These are phyloP conservation scores for Strobilomyces confusus DNA, from an alignment of 768 basidiomycete species.

Conservation along the genomic window DNA sequence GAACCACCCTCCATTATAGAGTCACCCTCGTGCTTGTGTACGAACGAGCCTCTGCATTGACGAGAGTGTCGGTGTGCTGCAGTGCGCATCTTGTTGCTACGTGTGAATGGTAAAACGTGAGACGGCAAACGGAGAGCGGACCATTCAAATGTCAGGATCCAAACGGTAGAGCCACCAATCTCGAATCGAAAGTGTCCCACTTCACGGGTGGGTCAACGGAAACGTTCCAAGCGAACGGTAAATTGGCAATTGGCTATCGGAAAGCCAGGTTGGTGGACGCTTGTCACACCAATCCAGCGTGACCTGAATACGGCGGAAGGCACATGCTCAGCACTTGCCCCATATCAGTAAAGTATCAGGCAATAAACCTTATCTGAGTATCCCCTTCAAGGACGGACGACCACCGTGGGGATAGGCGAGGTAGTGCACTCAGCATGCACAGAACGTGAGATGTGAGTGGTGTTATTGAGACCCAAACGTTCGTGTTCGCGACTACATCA, in stretches of 20 bases:
- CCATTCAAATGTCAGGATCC: conserved; percentile 2
- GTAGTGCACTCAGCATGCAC: conserved; percentile 10
- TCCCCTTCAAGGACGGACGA: conserved; percentile 6
- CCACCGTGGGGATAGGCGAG: conserved; percentile 16
- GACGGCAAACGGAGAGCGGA: background rate
- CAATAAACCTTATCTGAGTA: conserved; percentile 20
- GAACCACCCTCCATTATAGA: background rate
- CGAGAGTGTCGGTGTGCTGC: background rate
- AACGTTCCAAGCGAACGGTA: conserved; percentile 1
- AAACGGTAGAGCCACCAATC: background rate
- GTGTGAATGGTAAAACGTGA: background rate
- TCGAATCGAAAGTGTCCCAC: background rate
- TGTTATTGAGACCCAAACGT: conserved; percentile 1
- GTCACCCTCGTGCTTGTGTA: background rate
- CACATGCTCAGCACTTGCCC: conserved; percentile 18
- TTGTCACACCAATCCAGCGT: conserved; percentile 10
- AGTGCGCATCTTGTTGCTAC: background rate
- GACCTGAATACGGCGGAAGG: conserved; percentile 8
- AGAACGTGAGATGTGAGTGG: conserved; percentile 15
- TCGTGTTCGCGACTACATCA: conserved; percentile 5
- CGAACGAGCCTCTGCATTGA: background rate
- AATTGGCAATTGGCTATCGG: conserved; percentile 10
- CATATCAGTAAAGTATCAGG: conserved; percentile 12
- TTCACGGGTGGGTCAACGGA: conserved; percentile 3
- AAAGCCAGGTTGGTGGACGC: background rate